Evolutionary conservation across 2,329 filamentous ascomycete species (phyloP).

Genomic region (Neofusicoccum laricinum): DNA sequence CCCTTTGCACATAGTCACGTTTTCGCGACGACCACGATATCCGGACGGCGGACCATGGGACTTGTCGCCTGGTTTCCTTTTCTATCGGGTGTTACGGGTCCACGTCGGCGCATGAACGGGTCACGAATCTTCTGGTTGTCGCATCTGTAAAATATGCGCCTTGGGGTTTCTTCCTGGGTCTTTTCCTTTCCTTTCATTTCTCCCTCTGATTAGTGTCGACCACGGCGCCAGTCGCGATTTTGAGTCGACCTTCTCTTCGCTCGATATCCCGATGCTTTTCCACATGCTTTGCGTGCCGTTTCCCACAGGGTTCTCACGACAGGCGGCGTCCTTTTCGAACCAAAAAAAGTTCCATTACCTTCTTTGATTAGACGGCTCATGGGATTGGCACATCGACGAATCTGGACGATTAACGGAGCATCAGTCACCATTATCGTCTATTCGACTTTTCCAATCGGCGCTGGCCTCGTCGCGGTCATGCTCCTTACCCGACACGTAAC

Average conservation of each 20-base stretch:
- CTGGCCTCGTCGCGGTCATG: background rate
- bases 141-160: conserved; percentile 18
- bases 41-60: conserved; percentile 13
- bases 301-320: conserved; percentile 9
- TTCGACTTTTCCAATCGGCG: background rate
- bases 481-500: background rate
- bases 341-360: conserved; percentile 17
- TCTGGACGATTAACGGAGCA: background rate
- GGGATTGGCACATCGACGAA: conserved; percentile 12
- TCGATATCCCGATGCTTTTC: conserved; percentile 15
- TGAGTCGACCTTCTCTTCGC: conserved; percentile 16
- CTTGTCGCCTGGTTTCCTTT: conserved; percentile 14
- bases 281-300: conserved; percentile 4
- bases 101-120: conserved; percentile 16
- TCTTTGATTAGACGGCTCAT: conserved; percentile 16
- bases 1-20: conserved; percentile 17
- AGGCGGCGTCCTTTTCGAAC: conserved; percentile 4
- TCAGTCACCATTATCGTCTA: background rate
- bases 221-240: conserved; percentile 12
- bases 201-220: conserved; percentile 4
- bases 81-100: conserved; percentile 15
- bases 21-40: conserved; percentile 17
- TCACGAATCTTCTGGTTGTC: conserved; percentile 16
- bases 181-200: conserved; percentile 5
- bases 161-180: conserved; percentile 10